Percentiles rank a stretch among this genome's conserved stretches.
Conservation (phyloP, 2,329 filamentous ascomycete genomes). For the Neurospora sp. region DNA sequence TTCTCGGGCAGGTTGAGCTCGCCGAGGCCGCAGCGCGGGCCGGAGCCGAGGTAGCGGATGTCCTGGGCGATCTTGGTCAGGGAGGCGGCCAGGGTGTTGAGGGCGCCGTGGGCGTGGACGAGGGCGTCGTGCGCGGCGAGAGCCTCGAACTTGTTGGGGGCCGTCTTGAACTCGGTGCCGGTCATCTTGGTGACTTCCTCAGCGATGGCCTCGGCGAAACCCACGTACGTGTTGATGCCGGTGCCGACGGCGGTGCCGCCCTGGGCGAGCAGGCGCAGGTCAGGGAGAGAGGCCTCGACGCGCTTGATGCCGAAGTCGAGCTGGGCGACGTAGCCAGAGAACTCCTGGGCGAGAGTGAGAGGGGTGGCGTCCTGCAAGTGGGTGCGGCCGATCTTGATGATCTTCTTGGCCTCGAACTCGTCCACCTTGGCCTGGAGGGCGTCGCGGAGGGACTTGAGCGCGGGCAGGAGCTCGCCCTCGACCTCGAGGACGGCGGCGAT, state of each 20-base stretch:
- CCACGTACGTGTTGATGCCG: slow-evolving; percentile 93
- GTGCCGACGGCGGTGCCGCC: slow-evolving; percentile 96
- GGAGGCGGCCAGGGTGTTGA: slow-evolving; percentile 86
- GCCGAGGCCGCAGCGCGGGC: slow-evolving; percentile 88
- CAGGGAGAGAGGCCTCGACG: slow-evolving; percentile 71
- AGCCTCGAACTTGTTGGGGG: slow-evolving; percentile 98
- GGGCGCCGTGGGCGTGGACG: slow-evolving; percentile 83
- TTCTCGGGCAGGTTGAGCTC: slow-evolving; percentile 94
- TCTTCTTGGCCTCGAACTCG: slow-evolving; percentile 71
- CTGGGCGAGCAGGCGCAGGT: slow-evolving; percentile 81
- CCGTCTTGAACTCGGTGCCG: slow-evolving; percentile 86
- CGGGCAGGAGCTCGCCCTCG: slow-evolving; percentile 74
- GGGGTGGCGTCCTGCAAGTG: slow-evolving; percentile 97
- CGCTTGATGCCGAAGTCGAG: slow-evolving; percentile 85
- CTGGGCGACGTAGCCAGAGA: slow-evolving; percentile 94
- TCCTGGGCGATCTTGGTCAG: slow-evolving; percentile 98
- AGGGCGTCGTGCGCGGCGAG: slow-evolving; percentile 93
- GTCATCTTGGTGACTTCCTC: slow-evolving; percentile 88
- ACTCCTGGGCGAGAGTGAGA: slow-evolving; percentile 90
- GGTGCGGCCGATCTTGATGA: slow-evolving; percentile 98
- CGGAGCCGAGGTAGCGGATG: slow-evolving; percentile 91
- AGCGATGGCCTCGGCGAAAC: slow-evolving; percentile 89
- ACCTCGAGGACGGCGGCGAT: slow-evolving; percentile 94
- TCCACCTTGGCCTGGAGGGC: slow-evolving; percentile 84
- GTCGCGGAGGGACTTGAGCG: slow-evolving; percentile 70